Evolutionary conservation across 768 basidiomycete species (phyloP).

Genomic region (Lactarius tabidus): DNA sequence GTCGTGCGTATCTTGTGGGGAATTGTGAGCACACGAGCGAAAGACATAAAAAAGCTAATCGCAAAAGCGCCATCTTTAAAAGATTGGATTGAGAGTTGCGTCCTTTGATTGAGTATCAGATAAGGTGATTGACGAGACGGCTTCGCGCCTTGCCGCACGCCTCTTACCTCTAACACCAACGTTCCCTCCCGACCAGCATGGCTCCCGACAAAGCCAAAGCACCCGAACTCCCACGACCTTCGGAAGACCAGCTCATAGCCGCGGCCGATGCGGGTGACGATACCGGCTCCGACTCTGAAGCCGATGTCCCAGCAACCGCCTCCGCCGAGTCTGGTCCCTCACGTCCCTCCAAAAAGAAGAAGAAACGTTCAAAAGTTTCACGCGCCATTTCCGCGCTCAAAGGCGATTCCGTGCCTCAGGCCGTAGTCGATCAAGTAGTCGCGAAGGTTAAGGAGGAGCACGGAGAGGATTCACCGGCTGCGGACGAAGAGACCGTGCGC

Average conservation of each 20-base stretch:
- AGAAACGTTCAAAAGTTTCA: constrained; percentile 73
- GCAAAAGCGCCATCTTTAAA: too few species aligned
- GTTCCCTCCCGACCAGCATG: not conserved
- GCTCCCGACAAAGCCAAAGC: constrained; percentile 14
- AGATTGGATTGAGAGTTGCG: too few species aligned
- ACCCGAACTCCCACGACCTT: not conserved
- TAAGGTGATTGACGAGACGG: too few species aligned
- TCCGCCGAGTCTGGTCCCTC: constrained; percentile 31
- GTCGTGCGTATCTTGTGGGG: too few species aligned
- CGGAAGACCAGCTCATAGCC: not conserved
- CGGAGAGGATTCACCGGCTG: constrained; percentile 32
- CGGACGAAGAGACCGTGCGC: constrained; percentile 63
- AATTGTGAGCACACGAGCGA: too few species aligned
- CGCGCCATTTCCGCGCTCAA: constrained; percentile 48
- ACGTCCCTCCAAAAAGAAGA: constrained; percentile 69
- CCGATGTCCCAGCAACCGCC: constrained; percentile 4
- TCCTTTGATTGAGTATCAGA: too few species aligned
- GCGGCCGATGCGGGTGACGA: constrained; percentile 13
- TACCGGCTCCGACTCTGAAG: constrained; percentile 9
- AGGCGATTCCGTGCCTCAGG: constrained; percentile 58
- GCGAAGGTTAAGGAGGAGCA: constrained; percentile 45
- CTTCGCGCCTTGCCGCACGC: not conserved
- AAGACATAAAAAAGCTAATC: too few species aligned
- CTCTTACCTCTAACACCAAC: not conserved
- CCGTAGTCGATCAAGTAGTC: constrained; percentile 62